Evolutionary conservation across 2,329 filamentous ascomycete species (phyloP).

Genomic region (Xylariales sp.): DNA sequence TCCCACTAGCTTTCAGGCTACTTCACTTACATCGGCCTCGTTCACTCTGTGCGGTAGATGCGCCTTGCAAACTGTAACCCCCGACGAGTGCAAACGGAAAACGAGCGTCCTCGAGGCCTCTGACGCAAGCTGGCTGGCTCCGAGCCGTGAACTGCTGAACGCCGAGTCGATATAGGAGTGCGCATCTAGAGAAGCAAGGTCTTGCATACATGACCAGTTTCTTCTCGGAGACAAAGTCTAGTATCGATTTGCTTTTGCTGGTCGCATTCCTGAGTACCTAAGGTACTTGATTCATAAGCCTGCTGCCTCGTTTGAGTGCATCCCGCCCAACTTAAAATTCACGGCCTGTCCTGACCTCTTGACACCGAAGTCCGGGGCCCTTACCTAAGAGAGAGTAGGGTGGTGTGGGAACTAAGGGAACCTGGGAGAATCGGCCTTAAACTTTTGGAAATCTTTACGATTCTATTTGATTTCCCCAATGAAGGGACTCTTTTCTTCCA

Average conservation of each 20-base stretch:
- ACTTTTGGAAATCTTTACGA: constrained; percentile 3
- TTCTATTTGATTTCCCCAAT: constrained; percentile 20
- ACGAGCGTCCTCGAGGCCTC: background rate
- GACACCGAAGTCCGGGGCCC: constrained; percentile 3
- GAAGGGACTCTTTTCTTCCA: constrained; percentile 30
- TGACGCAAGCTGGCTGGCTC: too few species aligned
- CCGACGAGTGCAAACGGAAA: background rate
- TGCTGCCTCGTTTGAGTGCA: background rate
- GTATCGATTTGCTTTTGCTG: background rate
- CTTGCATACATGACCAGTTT: too few species aligned
- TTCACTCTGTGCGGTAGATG: background rate
- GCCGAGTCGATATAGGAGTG: too few species aligned
- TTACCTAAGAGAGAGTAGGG: constrained; percentile 6
- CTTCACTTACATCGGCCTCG: background rate
- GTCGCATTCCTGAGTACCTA: background rate
- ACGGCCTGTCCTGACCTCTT: constrained; percentile 1
- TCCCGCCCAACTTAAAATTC: background rate
- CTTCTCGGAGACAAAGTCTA: background rate
- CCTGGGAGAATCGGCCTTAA: constrained; percentile 1
- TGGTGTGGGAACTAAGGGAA: background rate
- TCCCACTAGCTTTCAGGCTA: background rate
- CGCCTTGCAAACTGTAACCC: constrained; percentile 2
- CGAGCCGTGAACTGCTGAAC: too few species aligned
- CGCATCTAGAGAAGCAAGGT: too few species aligned
- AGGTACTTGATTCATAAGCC: background rate